Base-by-base conservation (phyloP, 2,329 filamentous ascomycete species). In the Venturia oleaginea region DNA sequence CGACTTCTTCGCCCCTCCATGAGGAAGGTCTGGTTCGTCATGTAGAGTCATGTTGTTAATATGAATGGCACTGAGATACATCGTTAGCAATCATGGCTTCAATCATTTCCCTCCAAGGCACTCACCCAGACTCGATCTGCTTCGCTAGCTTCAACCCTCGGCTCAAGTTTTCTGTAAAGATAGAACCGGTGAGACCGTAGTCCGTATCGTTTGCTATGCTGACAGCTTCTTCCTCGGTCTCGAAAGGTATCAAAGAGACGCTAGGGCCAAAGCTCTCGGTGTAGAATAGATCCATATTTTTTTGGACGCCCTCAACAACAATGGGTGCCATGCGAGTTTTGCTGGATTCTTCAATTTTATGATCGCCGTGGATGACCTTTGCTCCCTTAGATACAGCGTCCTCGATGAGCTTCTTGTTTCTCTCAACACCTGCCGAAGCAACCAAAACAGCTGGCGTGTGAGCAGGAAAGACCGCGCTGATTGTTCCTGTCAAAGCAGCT, bases 21-120 rank as follows among this genome's bases (percentile, higher is more conserved):
- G 80, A 10, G 80, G 80, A 51, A 82, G 69, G 6, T 69, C 70
- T 10, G 73, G 69, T 68, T 82, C 80, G 63, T 82, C 80, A 67
- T 81, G 80, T 11, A 82, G 75, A 22, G 73, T 79, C 79, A 81
- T 81, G 8, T 73, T 71, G 67, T 82, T 82, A 70, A 82, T 81
- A 67, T 82, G 80, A 3, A 82, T 73, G 4, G 80, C 80, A 24
- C 73, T 76, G 63, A 59, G 46, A 11, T 32, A 13, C 19, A 48
- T 34, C 30, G 30, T 67, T 59, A 60, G 34, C 34, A 42, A 38
- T 15, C 22, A 40, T 19, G 15, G 3, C 2, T 17, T 42, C 3
- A 38, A 15, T 19, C 17, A 17, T 27, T 6, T 7, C 42, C 24
- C 27, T 27, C 17, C 17, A 42, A 60, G 32, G 19, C 19, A 34